Evolutionary conservation across 2,329 filamentous ascomycete species (phyloP).

Genomic region (Chrysoporthe cubensis): DNA sequence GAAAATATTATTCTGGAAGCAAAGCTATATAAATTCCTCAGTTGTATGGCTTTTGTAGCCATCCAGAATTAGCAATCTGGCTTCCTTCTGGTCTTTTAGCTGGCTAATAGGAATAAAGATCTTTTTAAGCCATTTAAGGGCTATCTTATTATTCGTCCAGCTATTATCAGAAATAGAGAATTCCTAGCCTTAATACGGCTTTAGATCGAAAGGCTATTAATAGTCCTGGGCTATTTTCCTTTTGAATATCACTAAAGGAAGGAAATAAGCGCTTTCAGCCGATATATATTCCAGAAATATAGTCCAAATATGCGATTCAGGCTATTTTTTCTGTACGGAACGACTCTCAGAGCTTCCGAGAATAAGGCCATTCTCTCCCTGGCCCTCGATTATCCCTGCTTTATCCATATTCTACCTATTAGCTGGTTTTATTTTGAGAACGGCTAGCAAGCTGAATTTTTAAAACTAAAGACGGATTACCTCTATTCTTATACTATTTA

Average conservation of each 20-base stretch:
- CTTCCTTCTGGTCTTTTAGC: neutral
- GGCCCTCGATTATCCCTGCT: too few species aligned
- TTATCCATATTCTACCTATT: too few species aligned
- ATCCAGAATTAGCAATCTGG: neutral
- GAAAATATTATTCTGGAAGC: slow-evolving; percentile 30
- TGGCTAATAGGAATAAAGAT: neutral
- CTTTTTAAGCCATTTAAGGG: neutral
- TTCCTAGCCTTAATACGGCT: neutral
- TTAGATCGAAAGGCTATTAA: neutral
- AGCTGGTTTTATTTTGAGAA: too few species aligned
- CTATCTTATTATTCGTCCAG: neutral
- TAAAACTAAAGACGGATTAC: too few species aligned
- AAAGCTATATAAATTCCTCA: neutral
- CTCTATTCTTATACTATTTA: too few species aligned
- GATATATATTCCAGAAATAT: too few species aligned
- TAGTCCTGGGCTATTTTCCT: neutral
- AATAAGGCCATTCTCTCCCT: too few species aligned
- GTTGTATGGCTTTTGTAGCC: slow-evolving; percentile 1
- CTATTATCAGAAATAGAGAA: neutral
- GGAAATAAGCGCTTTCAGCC: neutral
- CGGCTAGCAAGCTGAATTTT: too few species aligned
- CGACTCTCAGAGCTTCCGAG: too few species aligned
- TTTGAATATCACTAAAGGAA: neutral
- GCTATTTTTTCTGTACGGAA: too few species aligned
- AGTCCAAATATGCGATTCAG: too few species aligned